phyloP scores from a whole-genome alignment of 2,329 filamentous ascomycete species.

The Cytospora piceae region DNA sequence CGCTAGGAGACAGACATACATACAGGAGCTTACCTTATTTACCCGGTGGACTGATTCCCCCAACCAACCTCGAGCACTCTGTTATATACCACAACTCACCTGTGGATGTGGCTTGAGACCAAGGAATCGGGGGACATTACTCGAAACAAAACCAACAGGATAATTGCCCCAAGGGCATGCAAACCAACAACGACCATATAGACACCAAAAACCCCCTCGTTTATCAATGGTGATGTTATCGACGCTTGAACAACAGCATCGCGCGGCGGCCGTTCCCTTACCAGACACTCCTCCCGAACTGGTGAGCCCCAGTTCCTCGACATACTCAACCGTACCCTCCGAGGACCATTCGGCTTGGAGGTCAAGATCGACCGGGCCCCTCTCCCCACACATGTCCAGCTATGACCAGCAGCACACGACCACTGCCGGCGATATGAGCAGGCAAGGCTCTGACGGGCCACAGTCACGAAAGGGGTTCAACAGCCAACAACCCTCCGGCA shows the following conservation, averaged over 20 bases:
- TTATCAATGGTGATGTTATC: conserved; percentile 60
- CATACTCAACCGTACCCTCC: conserved; percentile 48
- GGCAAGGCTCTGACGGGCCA: conserved; percentile 44
- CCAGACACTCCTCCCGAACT: conserved; percentile 60
- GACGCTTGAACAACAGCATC: conserved; percentile 53
- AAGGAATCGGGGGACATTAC: conserved; percentile 4
- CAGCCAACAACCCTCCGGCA: conserved; percentile 25
- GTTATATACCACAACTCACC: conserved; percentile 7
- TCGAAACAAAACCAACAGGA: background rate
- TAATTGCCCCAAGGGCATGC: conserved; percentile 3
- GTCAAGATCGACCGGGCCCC: conserved; percentile 42
- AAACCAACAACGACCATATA: conserved; percentile 18
- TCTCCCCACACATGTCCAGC: conserved; percentile 61
- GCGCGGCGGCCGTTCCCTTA: conserved; percentile 41
- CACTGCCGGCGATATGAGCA: conserved; percentile 48
- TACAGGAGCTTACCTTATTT: conserved; percentile 26
- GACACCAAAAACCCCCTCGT: conserved; percentile 24
- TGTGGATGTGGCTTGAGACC: conserved; percentile 19
- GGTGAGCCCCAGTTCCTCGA: conserved; percentile 55
- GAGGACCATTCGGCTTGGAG: conserved; percentile 51
- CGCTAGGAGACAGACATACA: conserved; percentile 19
- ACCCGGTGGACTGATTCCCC: conserved; percentile 27
- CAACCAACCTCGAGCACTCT: conserved; percentile 4
- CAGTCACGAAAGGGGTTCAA: conserved; percentile 42
- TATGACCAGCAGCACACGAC: conserved; percentile 51